These are phyloP conservation scores for Coprinopsis strossmayeri DNA, from an alignment of 768 basidiomycete genomes.

Conservation along the genomic window DNA sequence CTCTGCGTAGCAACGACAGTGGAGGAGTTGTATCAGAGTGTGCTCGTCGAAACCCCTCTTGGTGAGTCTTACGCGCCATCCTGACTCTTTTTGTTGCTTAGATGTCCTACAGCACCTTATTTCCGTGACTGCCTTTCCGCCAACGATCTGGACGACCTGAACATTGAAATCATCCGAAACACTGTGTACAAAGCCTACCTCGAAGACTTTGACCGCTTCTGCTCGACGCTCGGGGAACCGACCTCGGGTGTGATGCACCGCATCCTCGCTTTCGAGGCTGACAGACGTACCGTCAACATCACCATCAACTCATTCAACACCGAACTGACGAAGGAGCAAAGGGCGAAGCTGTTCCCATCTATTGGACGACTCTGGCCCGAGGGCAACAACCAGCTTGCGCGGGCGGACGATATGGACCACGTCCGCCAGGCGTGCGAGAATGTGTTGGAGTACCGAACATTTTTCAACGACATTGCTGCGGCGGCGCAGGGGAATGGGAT, in stretches of 20 bases:
- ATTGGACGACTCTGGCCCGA: constrained; percentile 93
- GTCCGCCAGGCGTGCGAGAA: constrained; percentile 84
- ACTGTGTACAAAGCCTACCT: constrained; percentile 98
- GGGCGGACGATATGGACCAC: constrained; percentile 93
- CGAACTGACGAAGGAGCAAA: constrained; percentile 89
- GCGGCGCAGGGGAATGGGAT: constrained; percentile 26
- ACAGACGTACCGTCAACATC: constrained; percentile 95
- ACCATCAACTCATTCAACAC: constrained; percentile 99
- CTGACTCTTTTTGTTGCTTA: constrained; percentile 1
- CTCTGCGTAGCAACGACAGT: constrained; percentile 99
- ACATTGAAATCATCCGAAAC: constrained; percentile 99
- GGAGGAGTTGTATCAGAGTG: constrained; percentile 95
- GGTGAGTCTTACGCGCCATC: constrained; percentile 44
- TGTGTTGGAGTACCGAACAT: constrained; percentile 83
- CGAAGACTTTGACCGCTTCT: constrained; percentile 91
- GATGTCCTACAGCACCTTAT: constrained; percentile 63
- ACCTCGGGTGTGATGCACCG: constrained; percentile 89
- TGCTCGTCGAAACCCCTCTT: constrained; percentile 94
- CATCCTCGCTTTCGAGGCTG: constrained; percentile 94
- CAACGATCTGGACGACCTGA: constrained; percentile 94
- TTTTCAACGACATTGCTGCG: constrained; percentile 67
- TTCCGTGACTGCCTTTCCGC: constrained; percentile 95
- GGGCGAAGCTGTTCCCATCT: constrained; percentile 89
- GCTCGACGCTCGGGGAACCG: constrained; percentile 70
- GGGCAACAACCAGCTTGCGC: constrained; percentile 90